Base-by-base conservation (phyloP, 1,139 yeast species). In the Yamadazyma blattariae region DNA sequence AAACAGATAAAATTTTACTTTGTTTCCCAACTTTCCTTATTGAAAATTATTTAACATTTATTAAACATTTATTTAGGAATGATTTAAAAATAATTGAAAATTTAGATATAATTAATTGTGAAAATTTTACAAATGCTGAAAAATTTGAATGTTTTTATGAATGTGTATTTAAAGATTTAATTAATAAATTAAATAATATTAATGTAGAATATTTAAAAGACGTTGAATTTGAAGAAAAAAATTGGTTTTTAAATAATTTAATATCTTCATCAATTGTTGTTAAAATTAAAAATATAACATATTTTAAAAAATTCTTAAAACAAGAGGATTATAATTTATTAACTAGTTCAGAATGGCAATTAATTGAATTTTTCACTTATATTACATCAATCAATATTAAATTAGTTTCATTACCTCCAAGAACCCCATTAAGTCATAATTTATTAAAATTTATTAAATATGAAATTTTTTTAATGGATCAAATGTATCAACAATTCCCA, bases 11-110 rank as follows among this genome's bases (percentile, higher is more conserved):
- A 29, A 38, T 49, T 11, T 38, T 56, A 29, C 32, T 35, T 7
- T 54, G 61, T 33, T 40, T 56, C 13, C 55, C 60, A 2, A 29
- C 43, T 4, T 46, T 48, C 19, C 20, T 55, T 4, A 34, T 44
- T 14, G 41, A 41, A n/a, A 14, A 34, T 7, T 36, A 42, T 27
- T 18, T 30, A 4, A 30, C 30, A 7, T 45, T 54, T 20, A 41
- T 51, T 11, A 37, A 36, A 20, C 17, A 10, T 29, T 35, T 13
- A 17, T 23, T 16, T 9, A 19, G 13, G 6, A 8, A 7, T 6
- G 47, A 20, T 28, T 46, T 26, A 38, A 34, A 8, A 22, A 23
- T 23, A 27, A 7, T 18, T 14, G 27, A 33, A 15, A 19, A 25
- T 2, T 31, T 37, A 11, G 34, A 41, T 9, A 21, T 11, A 5